phyloP scores from a whole-genome alignment of 2,329 filamentous ascomycete species.

The Zarea fungicola region DNA sequence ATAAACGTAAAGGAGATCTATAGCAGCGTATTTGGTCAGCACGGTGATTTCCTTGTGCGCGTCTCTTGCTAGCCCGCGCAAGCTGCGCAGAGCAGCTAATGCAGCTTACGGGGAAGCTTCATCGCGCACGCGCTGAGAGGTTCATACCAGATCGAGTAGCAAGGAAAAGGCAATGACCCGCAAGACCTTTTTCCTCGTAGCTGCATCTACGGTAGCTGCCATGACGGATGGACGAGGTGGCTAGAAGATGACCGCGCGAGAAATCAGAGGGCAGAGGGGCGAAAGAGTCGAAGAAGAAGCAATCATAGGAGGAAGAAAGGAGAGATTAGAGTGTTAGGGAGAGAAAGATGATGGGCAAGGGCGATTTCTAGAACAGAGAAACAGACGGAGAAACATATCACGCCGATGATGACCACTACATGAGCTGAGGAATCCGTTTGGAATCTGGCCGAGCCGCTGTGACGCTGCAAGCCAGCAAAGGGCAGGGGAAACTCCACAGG shows the following conservation, averaged over 20 bases:
- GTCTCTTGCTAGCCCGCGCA: too few relatives aligned
- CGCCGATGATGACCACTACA: not conserved
- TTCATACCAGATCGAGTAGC: conserved; percentile 76
- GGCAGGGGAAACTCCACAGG: conserved; percentile 1
- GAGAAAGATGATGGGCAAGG: too few relatives aligned
- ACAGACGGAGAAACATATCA: not conserved
- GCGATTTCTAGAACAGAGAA: too few relatives aligned
- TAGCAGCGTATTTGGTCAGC: too few relatives aligned
- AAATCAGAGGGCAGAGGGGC: not conserved
- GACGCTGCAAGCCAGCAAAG: not conserved
- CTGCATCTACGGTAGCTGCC: conserved; percentile 41
- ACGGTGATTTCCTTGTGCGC: too few relatives aligned
- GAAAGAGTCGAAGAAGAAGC: not conserved
- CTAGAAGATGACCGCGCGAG: not conserved
- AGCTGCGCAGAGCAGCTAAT: not conserved
- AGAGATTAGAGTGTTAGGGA: not conserved
- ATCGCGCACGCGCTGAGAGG: not conserved
- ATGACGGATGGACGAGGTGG: conserved; percentile 23
- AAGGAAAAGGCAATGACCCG: conserved; percentile 85
- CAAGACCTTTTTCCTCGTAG: conserved; percentile 72
- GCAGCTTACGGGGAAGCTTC: not conserved
- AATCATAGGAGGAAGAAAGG: not conserved
- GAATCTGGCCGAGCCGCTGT: not conserved
- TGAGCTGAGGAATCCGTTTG: not conserved
- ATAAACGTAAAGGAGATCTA: conserved; percentile 99